Evolutionary conservation across 495 filamentous ascomycete genomes (phyloP).

Genomic region (Aspergillus steynii): DNA sequence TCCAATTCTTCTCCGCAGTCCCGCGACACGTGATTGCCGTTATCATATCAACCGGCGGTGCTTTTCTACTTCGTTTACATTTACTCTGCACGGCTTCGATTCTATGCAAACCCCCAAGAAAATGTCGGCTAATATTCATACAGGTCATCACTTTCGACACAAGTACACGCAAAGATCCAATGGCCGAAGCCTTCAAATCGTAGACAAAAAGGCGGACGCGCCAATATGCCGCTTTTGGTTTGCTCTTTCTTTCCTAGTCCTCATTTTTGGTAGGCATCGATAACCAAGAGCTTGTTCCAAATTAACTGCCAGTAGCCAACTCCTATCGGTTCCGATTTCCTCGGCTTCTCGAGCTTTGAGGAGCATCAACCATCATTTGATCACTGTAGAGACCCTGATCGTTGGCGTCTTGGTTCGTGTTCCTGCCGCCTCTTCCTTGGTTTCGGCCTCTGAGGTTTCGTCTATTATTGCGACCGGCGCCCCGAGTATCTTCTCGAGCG

Average conservation of each 20-base stretch:
- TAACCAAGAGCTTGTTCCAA: conserved; percentile 2
- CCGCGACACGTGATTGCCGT: conserved; percentile 34
- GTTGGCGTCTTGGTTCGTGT: conserved; percentile 13
- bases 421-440: conserved; percentile 15
- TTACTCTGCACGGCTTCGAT: background rate
- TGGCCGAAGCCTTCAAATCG: background rate
- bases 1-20: conserved; percentile 30
- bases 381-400: conserved; percentile 41
- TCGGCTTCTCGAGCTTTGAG: conserved; percentile 24
- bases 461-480: conserved; percentile 3
- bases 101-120: background rate
- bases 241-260: background rate
- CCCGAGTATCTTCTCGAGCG: conserved; percentile 31
- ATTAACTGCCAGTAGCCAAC: conserved; percentile 12
- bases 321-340: conserved; percentile 9
- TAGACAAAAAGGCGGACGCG: background rate
- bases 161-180: background rate
- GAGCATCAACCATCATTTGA: conserved; percentile 46
- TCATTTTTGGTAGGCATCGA: background rate
- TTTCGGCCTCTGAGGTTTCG: conserved; percentile 9
- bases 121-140: conserved; percentile 20
- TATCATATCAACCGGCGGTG: conserved; percentile 20
- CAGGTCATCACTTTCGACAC: conserved; percentile 24
- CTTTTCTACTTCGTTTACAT: background rate
- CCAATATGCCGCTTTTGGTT: background rate